Evolutionary conservation across 768 basidiomycete genomes (phyloP).

Genomic region (Exsudoporus frostii): DNA sequence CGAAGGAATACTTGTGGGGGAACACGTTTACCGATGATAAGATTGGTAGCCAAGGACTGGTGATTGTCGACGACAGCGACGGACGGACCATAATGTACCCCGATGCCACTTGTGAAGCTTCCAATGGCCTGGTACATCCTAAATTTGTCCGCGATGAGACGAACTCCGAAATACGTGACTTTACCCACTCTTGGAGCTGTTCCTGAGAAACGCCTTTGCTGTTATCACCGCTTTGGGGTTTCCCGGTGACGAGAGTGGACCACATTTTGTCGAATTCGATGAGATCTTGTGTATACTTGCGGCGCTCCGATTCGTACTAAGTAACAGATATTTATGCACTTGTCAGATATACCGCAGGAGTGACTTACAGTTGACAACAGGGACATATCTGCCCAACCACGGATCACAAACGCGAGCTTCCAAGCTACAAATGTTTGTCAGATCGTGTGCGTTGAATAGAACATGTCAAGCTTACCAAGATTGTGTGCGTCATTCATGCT

Average conservation of each 20-base stretch:
- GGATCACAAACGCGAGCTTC: slow-evolving; percentile 50
- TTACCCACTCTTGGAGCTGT: slow-evolving; percentile 41
- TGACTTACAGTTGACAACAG: slow-evolving; percentile 44
- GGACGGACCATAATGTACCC: slow-evolving; percentile 47
- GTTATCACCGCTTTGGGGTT: slow-evolving; percentile 39
- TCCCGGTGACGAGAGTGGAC: slow-evolving; percentile 49
- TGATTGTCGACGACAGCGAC: slow-evolving; percentile 30
- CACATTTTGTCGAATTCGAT: slow-evolving; percentile 53
- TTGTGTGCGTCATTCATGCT: slow-evolving; percentile 55
- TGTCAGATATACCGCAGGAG: not conserved
- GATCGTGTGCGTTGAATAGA: not conserved
- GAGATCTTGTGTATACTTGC: slow-evolving; percentile 51
- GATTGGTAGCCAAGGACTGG: slow-evolving; percentile 37
- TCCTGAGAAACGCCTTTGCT: slow-evolving; percentile 38
- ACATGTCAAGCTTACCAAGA: slow-evolving; percentile 31
- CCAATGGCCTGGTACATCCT: slow-evolving; percentile 46
- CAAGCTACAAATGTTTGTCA: slow-evolving; percentile 34
- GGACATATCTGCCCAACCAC: slow-evolving; percentile 44
- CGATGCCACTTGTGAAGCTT: slow-evolving; percentile 45
- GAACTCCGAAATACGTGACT: not conserved
- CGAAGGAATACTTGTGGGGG: slow-evolving; percentile 45
- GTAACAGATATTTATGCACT: not conserved
- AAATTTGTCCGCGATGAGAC: not conserved
- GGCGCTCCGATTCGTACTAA: slow-evolving; percentile 52
- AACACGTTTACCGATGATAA: slow-evolving; percentile 49